Evolutionary conservation across 495 filamentous ascomycete species (phyloP), one percentile per base, ranked within the genome.

Genomic region (Viridothelium virens): DNA sequence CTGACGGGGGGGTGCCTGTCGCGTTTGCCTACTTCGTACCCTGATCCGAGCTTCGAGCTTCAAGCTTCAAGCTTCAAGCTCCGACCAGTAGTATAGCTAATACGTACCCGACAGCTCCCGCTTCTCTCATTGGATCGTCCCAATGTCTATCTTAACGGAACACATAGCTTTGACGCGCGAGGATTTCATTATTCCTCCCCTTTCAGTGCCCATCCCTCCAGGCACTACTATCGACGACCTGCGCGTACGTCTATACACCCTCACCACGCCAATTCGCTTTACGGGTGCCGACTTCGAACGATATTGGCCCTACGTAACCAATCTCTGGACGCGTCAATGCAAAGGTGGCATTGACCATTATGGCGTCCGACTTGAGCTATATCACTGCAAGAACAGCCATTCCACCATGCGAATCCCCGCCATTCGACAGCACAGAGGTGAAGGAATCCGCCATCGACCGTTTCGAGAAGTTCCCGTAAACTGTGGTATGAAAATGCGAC

Each of bases 271-370:
- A 1, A 59, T 59, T 14, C 53, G 53, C 53, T 59, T 59, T 18
- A 59, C 53, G 7, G 53, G 53, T 10, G 53, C 53, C 53, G 53
- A 59, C 4, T 59, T 59, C 31, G 14, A 18, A 11, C 11, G 2
- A 18, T 59, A 59, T 31, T 59, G 53, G 53, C 53, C 53, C 18
- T 59, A 59, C 53, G 14, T 59, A 18, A 59, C 53, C 31, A 59
- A 59, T 36, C 31, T 59, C 5, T 59, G 53, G 53, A 59, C 53
- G 31, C 53, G 53, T 36, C 53, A 59, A 59, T 59, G 36, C 53
- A 59, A 36, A 59, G 53, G 53, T 9, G 5, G 36, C 18, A n/a
- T 59, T 5, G 53, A 59, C 14, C 6, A 33, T 9, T 18, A 59
- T 31, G 53, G 53, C 31, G 53, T 59, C 25, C 18, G 7, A 9